phyloP scores from a whole-genome alignment of 1,284 basidiomycete genomes.

The Crucibulum parvulum region DNA sequence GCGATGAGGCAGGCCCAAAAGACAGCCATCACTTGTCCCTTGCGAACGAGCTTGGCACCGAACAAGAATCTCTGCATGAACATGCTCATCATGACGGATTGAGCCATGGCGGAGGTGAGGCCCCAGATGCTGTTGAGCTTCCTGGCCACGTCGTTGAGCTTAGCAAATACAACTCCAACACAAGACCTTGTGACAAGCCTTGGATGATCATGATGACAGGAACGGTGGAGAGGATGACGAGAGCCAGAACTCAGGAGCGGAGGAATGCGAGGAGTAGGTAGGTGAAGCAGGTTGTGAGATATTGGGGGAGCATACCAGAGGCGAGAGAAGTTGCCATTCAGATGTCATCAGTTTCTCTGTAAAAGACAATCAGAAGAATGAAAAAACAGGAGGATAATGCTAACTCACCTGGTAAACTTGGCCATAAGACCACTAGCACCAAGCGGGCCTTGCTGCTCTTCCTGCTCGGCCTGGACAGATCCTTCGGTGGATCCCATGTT shows the following conservation, averaged over 20 bases:
- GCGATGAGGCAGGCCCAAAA: constrained; percentile 97
- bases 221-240: constrained; percentile 41
- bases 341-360: background rate
- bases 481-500: constrained; percentile 60
- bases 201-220: constrained; percentile 84
- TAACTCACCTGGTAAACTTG: constrained; percentile 84
- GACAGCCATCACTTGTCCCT: constrained; percentile 83
- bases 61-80: background rate
- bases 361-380: background rate
- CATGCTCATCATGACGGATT: constrained; percentile 82
- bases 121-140: constrained; percentile 83
- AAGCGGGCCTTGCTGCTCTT: constrained; percentile 53
- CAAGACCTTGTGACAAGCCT: constrained; percentile 72
- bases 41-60: constrained; percentile 54
- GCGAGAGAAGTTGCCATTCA: background rate
- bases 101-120: constrained; percentile 68
- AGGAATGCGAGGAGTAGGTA: constrained; percentile 35
- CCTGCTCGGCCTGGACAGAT: constrained; percentile 41
- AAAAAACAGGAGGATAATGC: background rate
- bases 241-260: background rate
- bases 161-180: constrained; percentile 55
- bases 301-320: background rate
- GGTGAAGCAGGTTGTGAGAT: constrained; percentile 22
- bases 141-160: constrained; percentile 56
- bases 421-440: constrained; percentile 97